Evolutionary conservation across 1,284 basidiomycete species (phyloP), one percentile per base, ranked within the genome.

Genomic region (Puccinia novopanici): DNA sequence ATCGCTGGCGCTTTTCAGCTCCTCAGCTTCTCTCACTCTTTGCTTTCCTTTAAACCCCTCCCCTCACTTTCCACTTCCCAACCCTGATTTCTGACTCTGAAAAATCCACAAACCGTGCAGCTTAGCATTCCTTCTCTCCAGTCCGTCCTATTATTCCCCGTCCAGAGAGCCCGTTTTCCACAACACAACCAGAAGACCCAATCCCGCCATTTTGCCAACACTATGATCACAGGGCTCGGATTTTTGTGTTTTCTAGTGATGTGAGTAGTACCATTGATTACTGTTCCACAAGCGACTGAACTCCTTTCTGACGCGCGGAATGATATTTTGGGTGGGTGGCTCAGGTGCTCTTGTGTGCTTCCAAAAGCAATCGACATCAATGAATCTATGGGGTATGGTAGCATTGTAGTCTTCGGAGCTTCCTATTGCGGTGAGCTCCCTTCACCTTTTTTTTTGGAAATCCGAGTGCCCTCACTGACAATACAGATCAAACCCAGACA

Each of bases 391-490:
- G 17, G 22, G 19, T 74, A 45, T 75, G 63, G 42, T 40, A 72
- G 68, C 70, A 24, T 79, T 72, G 77, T 79, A 5, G 68, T 79
- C 27, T 79, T 79, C 54, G 77, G 77, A 57, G 77, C 67, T 45
- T 79, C 77, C 57, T 79, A 79, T 72, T 79, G 77, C 59, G 77
- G 68, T 79, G 1, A 67, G 54, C 27, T n/a, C 45, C 27, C 37
- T 67, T 9, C 24, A 67, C 9, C 24, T 22, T 9, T 5, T 57
- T 30, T 30, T 30, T 30, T n/a, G n/a, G n/a, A n/a, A 57, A n/a
- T 57, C 27, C n/a, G 27, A 15, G 22, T 27, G 19, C 2, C 45
- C 27, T 22, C 42, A 24, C 40, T 27, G 3, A 2, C 27, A 24
- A 34, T 34, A 74, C 68, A 52, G 27, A 71, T 54, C 13, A 10